Evolutionary conservation across 2,329 filamentous ascomycete species (phyloP).

Genomic region (Ophiostoma angusticollis): DNA sequence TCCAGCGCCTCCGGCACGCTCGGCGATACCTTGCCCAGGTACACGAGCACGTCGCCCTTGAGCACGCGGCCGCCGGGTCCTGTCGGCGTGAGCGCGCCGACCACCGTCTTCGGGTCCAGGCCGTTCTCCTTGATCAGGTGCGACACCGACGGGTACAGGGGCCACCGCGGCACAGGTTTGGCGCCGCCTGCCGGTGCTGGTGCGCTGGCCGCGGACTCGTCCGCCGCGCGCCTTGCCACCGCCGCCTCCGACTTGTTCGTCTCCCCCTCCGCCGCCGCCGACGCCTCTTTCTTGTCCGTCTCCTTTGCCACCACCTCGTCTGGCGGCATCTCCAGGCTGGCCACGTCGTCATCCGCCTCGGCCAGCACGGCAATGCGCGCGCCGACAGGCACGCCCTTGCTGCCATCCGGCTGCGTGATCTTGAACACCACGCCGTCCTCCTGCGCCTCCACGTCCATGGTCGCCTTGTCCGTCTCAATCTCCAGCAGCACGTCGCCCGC

Average conservation of each 20-base stretch:
- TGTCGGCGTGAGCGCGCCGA: conserved; percentile 71
- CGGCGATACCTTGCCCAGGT: conserved; percentile 64
- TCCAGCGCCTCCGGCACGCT: conserved; percentile 61
- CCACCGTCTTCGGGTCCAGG: conserved; percentile 54
- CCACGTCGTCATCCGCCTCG: conserved; percentile 68
- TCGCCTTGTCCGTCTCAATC: conserved; percentile 89
- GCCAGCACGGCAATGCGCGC: conserved; percentile 71
- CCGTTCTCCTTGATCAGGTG: conserved; percentile 70
- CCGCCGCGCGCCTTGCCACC: not conserved
- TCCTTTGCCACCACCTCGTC: conserved; percentile 37
- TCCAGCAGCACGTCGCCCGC: conserved; percentile 81
- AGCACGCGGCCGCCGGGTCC: conserved; percentile 80
- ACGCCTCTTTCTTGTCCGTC: conserved; percentile 13
- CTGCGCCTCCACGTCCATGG: conserved; percentile 89
- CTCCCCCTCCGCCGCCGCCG: conserved; percentile 14
- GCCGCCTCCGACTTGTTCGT: not conserved
- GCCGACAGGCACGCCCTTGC: conserved; percentile 67
- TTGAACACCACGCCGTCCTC: conserved; percentile 79
- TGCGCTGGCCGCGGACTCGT: not conserved
- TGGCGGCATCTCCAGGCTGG: conserved; percentile 58
- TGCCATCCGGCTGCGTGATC: conserved; percentile 61
- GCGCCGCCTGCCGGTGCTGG: conserved; percentile 16
- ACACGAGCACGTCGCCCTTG: conserved; percentile 91
- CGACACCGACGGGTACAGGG: conserved; percentile 70
- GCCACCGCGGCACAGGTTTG: conserved; percentile 53